Base-by-base conservation (phyloP, 2,329 filamentous ascomycete genomes). In the Lasiodiplodia citricola region DNA sequence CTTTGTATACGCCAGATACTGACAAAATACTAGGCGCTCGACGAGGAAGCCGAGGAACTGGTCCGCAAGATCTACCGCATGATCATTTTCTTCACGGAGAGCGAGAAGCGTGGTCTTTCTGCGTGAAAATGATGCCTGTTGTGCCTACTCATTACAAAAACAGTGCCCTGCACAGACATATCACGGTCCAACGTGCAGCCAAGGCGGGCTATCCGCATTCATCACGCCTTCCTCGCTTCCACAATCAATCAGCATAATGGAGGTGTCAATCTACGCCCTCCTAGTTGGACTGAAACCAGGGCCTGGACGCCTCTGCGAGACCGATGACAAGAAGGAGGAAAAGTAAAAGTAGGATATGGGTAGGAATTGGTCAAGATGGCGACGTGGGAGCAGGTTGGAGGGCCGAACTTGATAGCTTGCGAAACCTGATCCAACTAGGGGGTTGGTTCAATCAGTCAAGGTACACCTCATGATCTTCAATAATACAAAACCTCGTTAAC, bases 31-130 rank as follows among this genome's bases (percentile, higher is more conserved):
- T 51, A 95, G 89, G 93, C 93, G 54, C 85, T 99, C 71, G 96
- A 97, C 77, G 96, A 99, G 76, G 96, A 98, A 77, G 94, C 94
- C 13, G 94, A 97, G 80, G 91, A 92, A 31, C 83, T 99, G 73
- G 94, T 98, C 62, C 96, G 93, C 87, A 98, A 97, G 83, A 87
- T 99, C 44, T 99, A 96, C 96, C 89, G 95, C 63, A 97, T 98
- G 67, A 56, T 68, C 58, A 68, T 68, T 21, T 68, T 64, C 67
- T 56, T 68, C 51, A 41, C 67, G 16, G 67, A 68, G 41, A 64
- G 58, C 38, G 67, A 68, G 58, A 65, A 68, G 52, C 58, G 67
- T 16, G 65, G 65, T 11, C 18, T 67, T 10, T 57, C 65, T 58
- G 65, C 52, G 38, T 67, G 60, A 64, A 28, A 31, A 25, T 38